A percentile compares a stretch with the other conserved stretches of the same genome.
These are phyloP conservation scores for Senna siamea DNA, from an alignment of 306 rosid species.

Conservation along the genomic window DNA sequence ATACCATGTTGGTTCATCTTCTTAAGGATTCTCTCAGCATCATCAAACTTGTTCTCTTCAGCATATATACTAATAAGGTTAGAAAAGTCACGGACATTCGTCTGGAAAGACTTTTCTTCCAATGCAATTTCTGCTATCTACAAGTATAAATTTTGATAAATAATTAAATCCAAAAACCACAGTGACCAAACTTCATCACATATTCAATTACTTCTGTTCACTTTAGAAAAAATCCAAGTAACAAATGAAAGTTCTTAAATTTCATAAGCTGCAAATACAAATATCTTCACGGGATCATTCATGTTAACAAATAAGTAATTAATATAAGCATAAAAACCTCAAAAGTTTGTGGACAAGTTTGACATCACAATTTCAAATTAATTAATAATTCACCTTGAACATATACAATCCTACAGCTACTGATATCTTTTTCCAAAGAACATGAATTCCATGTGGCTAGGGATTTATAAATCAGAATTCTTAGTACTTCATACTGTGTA, in stretches of 20 bases:
- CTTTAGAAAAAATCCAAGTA: constrained; percentile 1
- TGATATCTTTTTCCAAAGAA: neutral
- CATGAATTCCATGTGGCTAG: neutral
- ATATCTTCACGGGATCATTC: constrained; percentile 16
- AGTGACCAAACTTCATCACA: constrained; percentile 3
- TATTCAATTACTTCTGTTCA: constrained; percentile 13
- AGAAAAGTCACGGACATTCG: constrained; percentile 70
- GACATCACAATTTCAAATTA: constrained; percentile 9
- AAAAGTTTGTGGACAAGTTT: constrained; percentile 4
- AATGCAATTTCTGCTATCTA: constrained; percentile 82
- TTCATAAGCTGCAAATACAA: constrained; percentile 11
- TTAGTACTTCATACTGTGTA: constrained; percentile 7
- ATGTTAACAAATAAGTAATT: constrained; percentile 19
- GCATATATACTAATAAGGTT: constrained; percentile 74
- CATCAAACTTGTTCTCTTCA: constrained; percentile 60
- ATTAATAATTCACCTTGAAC: constrained; percentile 12
- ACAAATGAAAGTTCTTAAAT: constrained; percentile 29
- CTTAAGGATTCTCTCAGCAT: constrained; percentile 75
- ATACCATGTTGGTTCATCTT: constrained; percentile 75
- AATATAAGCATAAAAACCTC: constrained; percentile 10
- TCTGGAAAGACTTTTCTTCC: constrained; percentile 76
- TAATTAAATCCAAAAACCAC: constrained; percentile 32
- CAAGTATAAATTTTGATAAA: constrained; percentile 43
- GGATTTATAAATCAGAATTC: neutral
- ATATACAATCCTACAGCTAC: neutral